A percentile compares a stretch with the other conserved stretches of the same genome.
phyloP scores from a whole-genome alignment of 2,329 filamentous ascomycete species.

The Rosellinia necatrix region DNA sequence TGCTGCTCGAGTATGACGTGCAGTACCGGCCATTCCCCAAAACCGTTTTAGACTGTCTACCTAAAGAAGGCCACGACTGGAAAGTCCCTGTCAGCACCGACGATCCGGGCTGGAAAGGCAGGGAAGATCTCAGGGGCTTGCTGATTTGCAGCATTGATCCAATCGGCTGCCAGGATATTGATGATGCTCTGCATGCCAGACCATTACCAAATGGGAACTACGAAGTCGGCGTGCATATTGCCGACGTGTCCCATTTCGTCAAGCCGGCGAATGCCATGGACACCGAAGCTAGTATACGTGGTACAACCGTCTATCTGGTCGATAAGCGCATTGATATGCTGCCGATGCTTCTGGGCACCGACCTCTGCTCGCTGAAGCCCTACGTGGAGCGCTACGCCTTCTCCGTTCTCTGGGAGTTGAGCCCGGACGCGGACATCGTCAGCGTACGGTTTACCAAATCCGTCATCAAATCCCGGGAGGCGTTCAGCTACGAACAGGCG shows the following conservation, averaged over 20 bases:
- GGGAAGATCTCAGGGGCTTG: constrained; percentile 81
- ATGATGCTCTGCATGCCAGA: constrained; percentile 91
- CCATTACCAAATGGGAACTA: constrained; percentile 88
- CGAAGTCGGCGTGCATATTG: constrained; percentile 97
- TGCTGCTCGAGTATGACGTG: constrained; percentile 94
- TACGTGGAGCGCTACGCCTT: constrained; percentile 95
- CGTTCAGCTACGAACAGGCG: constrained; percentile 96
- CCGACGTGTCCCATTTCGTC: constrained; percentile 98
- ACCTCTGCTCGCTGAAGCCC: constrained; percentile 94
- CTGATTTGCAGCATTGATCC: constrained; percentile 98
- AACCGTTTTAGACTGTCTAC: constrained; percentile 90
- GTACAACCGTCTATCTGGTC: constrained; percentile 95
- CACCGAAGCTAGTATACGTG: constrained; percentile 87
- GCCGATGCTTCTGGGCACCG: constrained; percentile 92
- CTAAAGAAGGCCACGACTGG: constrained; percentile 91
- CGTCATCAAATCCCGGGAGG: constrained; percentile 93
- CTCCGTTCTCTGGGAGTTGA: constrained; percentile 87
- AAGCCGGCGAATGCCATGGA: constrained; percentile 98
- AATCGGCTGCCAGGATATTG: constrained; percentile 94
- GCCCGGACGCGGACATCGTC: constrained; percentile 81
- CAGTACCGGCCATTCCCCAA: constrained; percentile 98
- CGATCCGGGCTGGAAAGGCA: constrained; percentile 84
- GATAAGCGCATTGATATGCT: constrained; percentile 99
- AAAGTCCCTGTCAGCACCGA: constrained; percentile 79
- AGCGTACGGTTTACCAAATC: constrained; percentile 92